Conservation (phyloP, 73 alveolate species). For the Symbiodinium natans region DNA sequence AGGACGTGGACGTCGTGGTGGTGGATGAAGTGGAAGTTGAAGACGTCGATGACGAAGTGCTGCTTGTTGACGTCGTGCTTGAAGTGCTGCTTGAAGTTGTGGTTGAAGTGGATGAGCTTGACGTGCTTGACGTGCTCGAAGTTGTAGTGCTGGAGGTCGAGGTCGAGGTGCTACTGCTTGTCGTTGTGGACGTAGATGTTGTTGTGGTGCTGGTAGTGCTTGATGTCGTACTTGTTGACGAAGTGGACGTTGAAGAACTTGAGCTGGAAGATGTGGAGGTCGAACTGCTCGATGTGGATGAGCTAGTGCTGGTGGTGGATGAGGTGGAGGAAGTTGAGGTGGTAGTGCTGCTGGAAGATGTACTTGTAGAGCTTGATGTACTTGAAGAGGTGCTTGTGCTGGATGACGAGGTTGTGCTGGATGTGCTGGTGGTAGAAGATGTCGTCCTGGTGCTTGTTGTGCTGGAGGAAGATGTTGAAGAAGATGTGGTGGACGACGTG, state of each 20-base stretch:
- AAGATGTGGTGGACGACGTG: neutral
- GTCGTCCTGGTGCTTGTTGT: neutral
- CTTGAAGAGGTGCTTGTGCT: neutral
- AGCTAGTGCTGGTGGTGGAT: neutral
- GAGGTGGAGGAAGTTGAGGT: neutral
- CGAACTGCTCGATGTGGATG: neutral
- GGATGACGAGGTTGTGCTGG: slow-evolving; percentile 12
- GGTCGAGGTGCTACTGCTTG: neutral
- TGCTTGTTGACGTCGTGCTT: too few relatives aligned
- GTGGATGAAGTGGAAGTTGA: neutral
- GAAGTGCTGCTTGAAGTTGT: neutral
- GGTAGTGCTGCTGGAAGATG: neutral
- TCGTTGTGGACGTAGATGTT: neutral
- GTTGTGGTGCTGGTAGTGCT: neutral
- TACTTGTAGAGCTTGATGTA: neutral
- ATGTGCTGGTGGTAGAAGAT: neutral
- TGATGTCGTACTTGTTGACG: neutral
- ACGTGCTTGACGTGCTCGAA: neutral
- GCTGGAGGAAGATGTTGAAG: neutral
- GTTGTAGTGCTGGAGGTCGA: neutral
- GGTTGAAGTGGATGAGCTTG: neutral
- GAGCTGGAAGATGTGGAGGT: neutral
- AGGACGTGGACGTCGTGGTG: neutral
- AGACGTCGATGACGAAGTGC: neutral
- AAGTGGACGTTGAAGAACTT: neutral